Conservation (phyloP, 2,329 filamentous ascomycete genomes). For the Trichophyton simii region DNA sequence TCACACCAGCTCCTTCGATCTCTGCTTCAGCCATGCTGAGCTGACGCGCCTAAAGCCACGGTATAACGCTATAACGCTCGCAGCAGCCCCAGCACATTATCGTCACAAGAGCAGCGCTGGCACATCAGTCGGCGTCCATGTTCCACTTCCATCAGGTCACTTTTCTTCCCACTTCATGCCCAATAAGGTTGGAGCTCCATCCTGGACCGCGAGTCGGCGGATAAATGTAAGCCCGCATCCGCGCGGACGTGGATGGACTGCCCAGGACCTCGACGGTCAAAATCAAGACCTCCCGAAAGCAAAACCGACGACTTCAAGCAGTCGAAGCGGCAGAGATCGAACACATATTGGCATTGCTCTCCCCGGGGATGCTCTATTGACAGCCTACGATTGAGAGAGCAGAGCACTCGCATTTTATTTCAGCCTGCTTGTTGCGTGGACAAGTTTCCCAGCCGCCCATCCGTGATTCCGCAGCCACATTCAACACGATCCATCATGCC, state of each 20-base stretch:
- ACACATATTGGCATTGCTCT: not conserved
- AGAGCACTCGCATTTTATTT: not conserved
- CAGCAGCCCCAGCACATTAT: not conserved
- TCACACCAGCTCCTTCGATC: conserved; percentile 18
- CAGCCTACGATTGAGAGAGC: not conserved
- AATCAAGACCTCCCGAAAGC: not conserved
- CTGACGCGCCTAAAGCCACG: not conserved
- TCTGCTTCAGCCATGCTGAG: conserved; percentile 22
- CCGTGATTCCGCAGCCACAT: conserved; percentile 13
- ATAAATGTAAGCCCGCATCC: not conserved
- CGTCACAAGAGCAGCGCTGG: not conserved
- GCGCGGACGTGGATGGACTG: too few relatives aligned
- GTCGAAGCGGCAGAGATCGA: not conserved
- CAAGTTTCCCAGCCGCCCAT: not conserved
- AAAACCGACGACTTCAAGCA: not conserved
- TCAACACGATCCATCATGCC: conserved; percentile 24
- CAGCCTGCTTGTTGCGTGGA: not conserved
- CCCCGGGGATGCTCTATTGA: not conserved
- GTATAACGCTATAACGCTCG: not conserved
- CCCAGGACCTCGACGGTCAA: not conserved
- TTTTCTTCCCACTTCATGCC: too few relatives aligned
- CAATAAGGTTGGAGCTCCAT: too few relatives aligned
- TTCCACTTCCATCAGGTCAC: too few relatives aligned
- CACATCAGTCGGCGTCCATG: not conserved
- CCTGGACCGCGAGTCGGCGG: not conserved